Evolutionary conservation across 2,329 filamentous ascomycete genomes (phyloP), one percentile per base, ranked within the genome.

Genomic region (Stagonosporopsis rhizophila): DNA sequence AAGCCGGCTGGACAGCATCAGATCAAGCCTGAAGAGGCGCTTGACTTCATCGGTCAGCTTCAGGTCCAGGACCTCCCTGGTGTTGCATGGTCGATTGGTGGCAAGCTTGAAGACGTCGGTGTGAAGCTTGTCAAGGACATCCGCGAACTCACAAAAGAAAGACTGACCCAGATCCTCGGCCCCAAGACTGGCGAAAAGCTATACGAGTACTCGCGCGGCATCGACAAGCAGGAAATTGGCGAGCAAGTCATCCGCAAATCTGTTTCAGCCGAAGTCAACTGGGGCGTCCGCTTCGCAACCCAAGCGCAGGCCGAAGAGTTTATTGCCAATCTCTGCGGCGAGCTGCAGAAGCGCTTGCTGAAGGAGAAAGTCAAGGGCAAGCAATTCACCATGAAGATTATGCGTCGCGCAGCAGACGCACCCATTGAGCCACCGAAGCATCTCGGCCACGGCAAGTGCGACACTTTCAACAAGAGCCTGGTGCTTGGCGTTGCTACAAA

Each of bases 271-370:
- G 95, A 99, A 73, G 92, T 99, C 60, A 99, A 95, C 68, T 99
- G 95, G 95, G 95, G 96, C 2, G 96, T 99, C 52, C 88, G 95
- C 6, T 99, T 99, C 72, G 87, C 95, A 64, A 96, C 85, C 58
- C 92, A 97, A 69, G 83, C 86, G n/a, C 94, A 99, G 75, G 93
- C 92, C 0, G 94, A 98, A 56, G 91, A 96, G 62, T 99, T 99
- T 73, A 84, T 98, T 27, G 81, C 86, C 59, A 95, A 91, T 62
- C 80, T 99, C 0, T 95, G 91, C 70, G 88, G 88, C 52, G 95
- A 99, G 75, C 79, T 99, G 6, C 88, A 93, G 65, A 89, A 88
- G 52, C 85, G 95, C 1, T 79, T 99, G 17, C 71, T 92, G 20
- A 90, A 92, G 61, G 92, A 97, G 72, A 83, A 88, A 27, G 92